Percentiles rank a stretch among this genome's conserved stretches.
phyloP scores from a whole-genome alignment of 1,284 basidiomycete genomes.

The Cryptococcus sp. region DNA sequence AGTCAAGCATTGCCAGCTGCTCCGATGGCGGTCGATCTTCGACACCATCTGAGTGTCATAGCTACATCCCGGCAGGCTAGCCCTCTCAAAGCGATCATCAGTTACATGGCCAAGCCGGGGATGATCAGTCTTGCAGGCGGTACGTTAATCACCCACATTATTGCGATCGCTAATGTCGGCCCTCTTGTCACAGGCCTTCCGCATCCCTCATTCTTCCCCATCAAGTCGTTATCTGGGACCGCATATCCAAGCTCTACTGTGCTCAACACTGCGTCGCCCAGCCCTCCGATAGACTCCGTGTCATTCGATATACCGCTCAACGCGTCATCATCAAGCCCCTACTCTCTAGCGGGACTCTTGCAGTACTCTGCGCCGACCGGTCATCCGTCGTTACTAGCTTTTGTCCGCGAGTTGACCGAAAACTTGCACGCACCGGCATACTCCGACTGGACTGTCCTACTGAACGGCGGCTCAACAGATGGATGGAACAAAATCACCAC shows the following conservation, averaged over 20 bases:
- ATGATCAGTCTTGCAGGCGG: slow-evolving; percentile 42
- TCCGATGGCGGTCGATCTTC: slow-evolving; percentile 57
- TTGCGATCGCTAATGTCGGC: not conserved
- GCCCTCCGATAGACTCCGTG: slow-evolving; percentile 42
- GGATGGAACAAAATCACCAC: slow-evolving; percentile 55
- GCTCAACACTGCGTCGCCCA: slow-evolving; percentile 58
- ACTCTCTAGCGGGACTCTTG: slow-evolving; percentile 60
- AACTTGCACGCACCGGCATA: slow-evolving; percentile 68
- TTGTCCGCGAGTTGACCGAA: slow-evolving; percentile 58
- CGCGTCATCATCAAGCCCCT: slow-evolving; percentile 54
- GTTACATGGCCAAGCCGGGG: slow-evolving; percentile 29
- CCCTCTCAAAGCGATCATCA: slow-evolving; percentile 61
- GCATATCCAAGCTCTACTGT: slow-evolving; percentile 32
- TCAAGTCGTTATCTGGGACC: slow-evolving; percentile 38
- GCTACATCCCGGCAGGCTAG: slow-evolving; percentile 60
- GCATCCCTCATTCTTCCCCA: slow-evolving; percentile 47
- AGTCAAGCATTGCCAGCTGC: not conserved
- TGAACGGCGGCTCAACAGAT: slow-evolving; percentile 75
- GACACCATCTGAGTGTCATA: slow-evolving; percentile 61
- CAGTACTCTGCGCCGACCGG: slow-evolving; percentile 63
- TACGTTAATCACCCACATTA: not conserved
- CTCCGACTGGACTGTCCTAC: slow-evolving; percentile 61
- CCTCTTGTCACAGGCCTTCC: slow-evolving; percentile 32
- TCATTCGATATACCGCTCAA: slow-evolving; percentile 61
- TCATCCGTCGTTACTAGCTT: slow-evolving; percentile 21